Percentiles rank a stretch among this genome's conserved stretches.
phyloP scores from a whole-genome alignment of 768 basidiomycete genomes.

The Udeniomyces megalosporus region DNA sequence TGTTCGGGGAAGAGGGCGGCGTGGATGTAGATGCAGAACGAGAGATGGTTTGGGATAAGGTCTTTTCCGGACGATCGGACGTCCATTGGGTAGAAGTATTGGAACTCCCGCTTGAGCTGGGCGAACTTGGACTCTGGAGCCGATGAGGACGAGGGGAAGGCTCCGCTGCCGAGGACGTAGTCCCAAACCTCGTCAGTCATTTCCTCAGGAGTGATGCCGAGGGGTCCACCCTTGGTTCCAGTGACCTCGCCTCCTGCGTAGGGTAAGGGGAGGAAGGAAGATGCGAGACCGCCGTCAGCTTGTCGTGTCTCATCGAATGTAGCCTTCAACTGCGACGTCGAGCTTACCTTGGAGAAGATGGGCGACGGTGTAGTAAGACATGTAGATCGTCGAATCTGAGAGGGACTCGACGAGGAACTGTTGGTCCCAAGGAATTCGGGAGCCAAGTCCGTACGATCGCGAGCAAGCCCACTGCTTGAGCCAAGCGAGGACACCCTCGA shows the following conservation, averaged over 20 bases:
- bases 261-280: not conserved
- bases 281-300: not conserved
- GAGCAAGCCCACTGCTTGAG: slow-evolving; percentile 98
- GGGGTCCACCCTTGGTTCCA: slow-evolving; percentile 59
- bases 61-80: slow-evolving; percentile 97
- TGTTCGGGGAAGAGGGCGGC: slow-evolving; percentile 79
- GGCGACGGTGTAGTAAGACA: slow-evolving; percentile 91
- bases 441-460: slow-evolving; percentile 89
- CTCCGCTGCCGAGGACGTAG: slow-evolving; percentile 65
- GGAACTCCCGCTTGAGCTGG: slow-evolving; percentile 71
- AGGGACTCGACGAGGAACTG: slow-evolving; percentile 91
- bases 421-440: slow-evolving; percentile 90
- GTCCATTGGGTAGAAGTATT: slow-evolving; percentile 97
- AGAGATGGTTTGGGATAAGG: slow-evolving; percentile 83
- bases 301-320: not conserved
- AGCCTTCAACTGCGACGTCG: slow-evolving; percentile 19
- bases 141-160: slow-evolving; percentile 39
- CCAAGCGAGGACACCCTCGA: slow-evolving; percentile 85
- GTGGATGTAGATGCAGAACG: slow-evolving; percentile 87
- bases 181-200: slow-evolving; percentile 99
- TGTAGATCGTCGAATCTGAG: slow-evolving; percentile 96
- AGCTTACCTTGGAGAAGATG: slow-evolving; percentile 81
- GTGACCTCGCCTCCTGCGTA: slow-evolving; percentile 52
- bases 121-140: slow-evolving; percentile 63
- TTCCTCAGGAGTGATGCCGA: slow-evolving; percentile 73